Base-by-base conservation (phyloP, 805 yeast genomes). In the Blastobotrys attinorum region DNA sequence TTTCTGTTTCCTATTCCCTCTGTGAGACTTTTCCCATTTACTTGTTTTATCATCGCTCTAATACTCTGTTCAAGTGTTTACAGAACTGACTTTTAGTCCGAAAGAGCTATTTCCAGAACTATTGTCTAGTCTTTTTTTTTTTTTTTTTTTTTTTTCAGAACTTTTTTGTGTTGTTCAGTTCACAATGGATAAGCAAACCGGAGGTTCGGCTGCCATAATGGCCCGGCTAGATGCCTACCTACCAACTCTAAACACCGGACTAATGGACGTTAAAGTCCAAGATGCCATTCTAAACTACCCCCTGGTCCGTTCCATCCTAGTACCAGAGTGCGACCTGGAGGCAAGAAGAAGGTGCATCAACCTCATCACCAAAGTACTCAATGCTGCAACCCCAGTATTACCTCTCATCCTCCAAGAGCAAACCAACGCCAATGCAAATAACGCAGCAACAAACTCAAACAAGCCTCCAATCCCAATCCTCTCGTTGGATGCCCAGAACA, bases 231-330 rank as follows among this genome's bases (percentile, higher is more conserved):
- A 53, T 35, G 52, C 54, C 11, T 53, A 52, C 39, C 46, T 49
- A 18, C 58, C 56, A n/a, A 52, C 50, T n/a, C 46, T 54, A 18
- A 53, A 53, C 39, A 54, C 59, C 2, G 54, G 54, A 15, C 44
- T 55, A 41, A 53, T 54, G 55, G 60, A 57, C 40, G 57, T 47
- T 29, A 44, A 56, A 22, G 47, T 57, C 44, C 61, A 57, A 43
- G 61, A 57, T 25, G 61, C 48, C 17, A 50, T 57, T 18, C 42
- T 57, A 34, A 55, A 57, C 27, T 50, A 56, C 44, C 58, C 60
- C 18, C 45, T 57, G 13, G 51, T 57, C 17, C 51, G 60, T 17
- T 46, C 54, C 23, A 41, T 57, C 22, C 18, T 47, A 21, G 56
- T 57, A 13, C 61, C 61, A 6, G 54, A 55, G 25, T 48, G 55